A percentile compares a stretch with the other conserved stretches of the same genome.
Conservation (phyloP, 108 stramenopile species). For the Fistulifera pelliculosa region DNA sequence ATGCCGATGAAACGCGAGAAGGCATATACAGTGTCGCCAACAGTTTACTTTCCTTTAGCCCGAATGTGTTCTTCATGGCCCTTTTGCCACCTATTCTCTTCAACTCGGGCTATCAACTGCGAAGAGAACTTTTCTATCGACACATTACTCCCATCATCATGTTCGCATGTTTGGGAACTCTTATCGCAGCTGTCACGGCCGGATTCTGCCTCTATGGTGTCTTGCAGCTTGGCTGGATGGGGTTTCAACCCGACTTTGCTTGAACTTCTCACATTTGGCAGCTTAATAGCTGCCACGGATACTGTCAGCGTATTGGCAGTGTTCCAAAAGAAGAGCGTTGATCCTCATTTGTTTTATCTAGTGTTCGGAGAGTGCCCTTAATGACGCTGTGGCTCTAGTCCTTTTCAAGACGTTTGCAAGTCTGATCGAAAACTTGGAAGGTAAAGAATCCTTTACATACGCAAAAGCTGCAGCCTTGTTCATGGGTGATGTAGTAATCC, state of each 20-base stretch:
- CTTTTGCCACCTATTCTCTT: conserved; percentile 84
- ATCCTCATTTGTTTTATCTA: conserved; percentile 67
- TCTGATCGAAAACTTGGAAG: conserved; percentile 11
- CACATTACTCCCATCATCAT: conserved; percentile 47
- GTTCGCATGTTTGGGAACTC: conserved; percentile 68
- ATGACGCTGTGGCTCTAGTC: conserved; percentile 80
- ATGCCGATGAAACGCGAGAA: background rate
- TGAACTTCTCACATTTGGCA: conserved; percentile 65
- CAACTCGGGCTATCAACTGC: conserved; percentile 65
- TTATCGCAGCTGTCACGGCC: conserved; percentile 37
- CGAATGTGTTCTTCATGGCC: conserved; percentile 59
- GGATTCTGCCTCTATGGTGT: conserved; percentile 33
- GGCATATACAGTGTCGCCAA: conserved; percentile 5
- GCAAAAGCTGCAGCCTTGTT: conserved; percentile 1
- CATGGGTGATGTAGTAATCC: conserved; percentile 6
- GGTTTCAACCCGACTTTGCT: conserved; percentile 34
- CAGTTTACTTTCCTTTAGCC: conserved; percentile 39
- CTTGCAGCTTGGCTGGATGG: conserved; percentile 16
- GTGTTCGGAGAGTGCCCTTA: conserved; percentile 78
- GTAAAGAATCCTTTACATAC: background rate
- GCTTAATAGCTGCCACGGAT: conserved; percentile 77
- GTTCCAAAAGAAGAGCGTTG: conserved; percentile 55
- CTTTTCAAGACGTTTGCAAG: conserved; percentile 47
- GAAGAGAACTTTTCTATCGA: conserved; percentile 47
- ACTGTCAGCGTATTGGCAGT: conserved; percentile 67